Evolutionary conservation across 257 asterid species (phyloP).

Genomic region (Anisodus acutangulus): DNA sequence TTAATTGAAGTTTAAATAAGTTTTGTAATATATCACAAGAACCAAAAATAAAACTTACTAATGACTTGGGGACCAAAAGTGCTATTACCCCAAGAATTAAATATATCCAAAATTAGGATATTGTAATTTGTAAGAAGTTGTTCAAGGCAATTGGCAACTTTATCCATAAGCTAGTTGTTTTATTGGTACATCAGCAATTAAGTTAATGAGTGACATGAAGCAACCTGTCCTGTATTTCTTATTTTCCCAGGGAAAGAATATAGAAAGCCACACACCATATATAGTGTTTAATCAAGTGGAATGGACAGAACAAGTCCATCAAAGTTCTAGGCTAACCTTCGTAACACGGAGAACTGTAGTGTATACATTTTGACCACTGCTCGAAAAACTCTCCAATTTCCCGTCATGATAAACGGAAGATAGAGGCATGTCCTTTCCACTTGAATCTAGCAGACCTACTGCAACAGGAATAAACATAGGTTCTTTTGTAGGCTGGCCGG

Average conservation of each 20-base stretch:
- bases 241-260: not conserved
- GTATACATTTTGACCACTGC: slow-evolving; percentile 47
- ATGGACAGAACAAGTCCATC: not conserved
- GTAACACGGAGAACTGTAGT: slow-evolving; percentile 69
- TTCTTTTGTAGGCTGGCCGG: slow-evolving; percentile 86
- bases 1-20: too few relatives aligned
- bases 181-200: not conserved
- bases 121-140: not conserved
- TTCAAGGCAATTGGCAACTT: not conserved
- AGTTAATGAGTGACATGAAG: not conserved
- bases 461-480: slow-evolving; percentile 84
- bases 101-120: not conserved
- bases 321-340: slow-evolving; percentile 52
- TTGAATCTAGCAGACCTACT: slow-evolving; percentile 69
- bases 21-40: too few relatives aligned
- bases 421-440: slow-evolving; percentile 75
- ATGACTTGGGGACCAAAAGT: too few relatives aligned
- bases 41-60: too few relatives aligned
- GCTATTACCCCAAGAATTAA: not conserved
- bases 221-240: not conserved
- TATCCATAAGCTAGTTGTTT: not conserved
- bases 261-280: not conserved
- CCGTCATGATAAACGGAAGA: slow-evolving; percentile 60
- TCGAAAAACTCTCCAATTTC: slow-evolving; percentile 49
- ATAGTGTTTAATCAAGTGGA: slow-evolving; percentile 16